Evolutionary conservation across 768 basidiomycete species (phyloP).

Genomic region (Auriscalpium microsporum): DNA sequence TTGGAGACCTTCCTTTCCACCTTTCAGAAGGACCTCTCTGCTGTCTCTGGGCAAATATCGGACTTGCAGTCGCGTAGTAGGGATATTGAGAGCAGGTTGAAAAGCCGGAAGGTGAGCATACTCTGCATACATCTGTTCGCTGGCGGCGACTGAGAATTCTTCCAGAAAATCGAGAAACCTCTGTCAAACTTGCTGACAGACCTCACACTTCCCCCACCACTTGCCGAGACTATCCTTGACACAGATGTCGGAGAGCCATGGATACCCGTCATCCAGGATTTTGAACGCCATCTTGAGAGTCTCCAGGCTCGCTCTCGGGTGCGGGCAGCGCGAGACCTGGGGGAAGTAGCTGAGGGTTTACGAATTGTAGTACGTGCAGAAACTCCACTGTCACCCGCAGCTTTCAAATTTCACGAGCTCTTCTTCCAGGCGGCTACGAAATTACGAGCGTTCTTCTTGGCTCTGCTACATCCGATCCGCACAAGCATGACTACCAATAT

Average conservation of each 20-base stretch:
- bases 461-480: conserved; percentile 75
- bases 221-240: conserved; percentile 75
- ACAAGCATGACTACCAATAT: conserved; percentile 84
- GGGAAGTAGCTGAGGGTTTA: conserved; percentile 77
- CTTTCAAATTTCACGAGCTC: neutral
- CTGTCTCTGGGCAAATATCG: conserved; percentile 93
- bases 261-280: conserved; percentile 72
- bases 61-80: conserved; percentile 87
- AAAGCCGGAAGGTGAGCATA: conserved; percentile 66
- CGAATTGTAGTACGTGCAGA: conserved; percentile 69
- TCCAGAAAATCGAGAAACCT: conserved; percentile 81
- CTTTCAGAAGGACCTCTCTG: conserved; percentile 89
- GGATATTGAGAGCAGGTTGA: conserved; percentile 81
- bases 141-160: neutral
- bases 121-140: neutral
- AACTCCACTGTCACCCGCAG: no score
- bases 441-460: conserved; percentile 77
- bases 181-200: conserved; percentile 73
- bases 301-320: conserved; percentile 71
- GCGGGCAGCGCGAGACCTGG: conserved; percentile 77
- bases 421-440: conserved; percentile 73
- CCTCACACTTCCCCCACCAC: conserved; percentile 72
- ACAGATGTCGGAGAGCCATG: conserved; percentile 82
- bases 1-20: conserved; percentile 89
- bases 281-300: conserved; percentile 66